Evolutionary conservation across 2,329 filamentous ascomycete species (phyloP).

Genomic region (Phoma sp.): DNA sequence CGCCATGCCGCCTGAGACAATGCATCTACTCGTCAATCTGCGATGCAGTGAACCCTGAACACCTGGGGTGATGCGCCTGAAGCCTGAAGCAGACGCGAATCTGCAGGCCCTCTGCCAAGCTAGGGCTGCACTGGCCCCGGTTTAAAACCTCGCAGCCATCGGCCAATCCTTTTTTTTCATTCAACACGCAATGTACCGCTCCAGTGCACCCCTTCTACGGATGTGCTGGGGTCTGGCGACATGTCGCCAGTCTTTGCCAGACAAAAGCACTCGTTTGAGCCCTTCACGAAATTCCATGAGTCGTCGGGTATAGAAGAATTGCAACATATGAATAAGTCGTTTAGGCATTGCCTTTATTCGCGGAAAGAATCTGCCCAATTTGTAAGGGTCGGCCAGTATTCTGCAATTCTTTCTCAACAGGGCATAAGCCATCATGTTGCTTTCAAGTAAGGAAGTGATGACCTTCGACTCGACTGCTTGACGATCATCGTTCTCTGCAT

Average conservation of each 20-base stretch:
- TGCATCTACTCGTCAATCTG: conserved; percentile 37
- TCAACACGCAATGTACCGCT: conserved; percentile 42
- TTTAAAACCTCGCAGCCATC: conserved; percentile 15
- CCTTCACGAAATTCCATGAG: conserved; percentile 40
- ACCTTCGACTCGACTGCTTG: background rate
- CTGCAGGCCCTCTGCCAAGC: conserved; percentile 20
- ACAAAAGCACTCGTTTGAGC: conserved; percentile 47
- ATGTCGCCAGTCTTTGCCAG: conserved; percentile 43
- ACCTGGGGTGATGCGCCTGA: conserved; percentile 14
- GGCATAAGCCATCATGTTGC: no score
- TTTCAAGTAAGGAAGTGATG: no score
- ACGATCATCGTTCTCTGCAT: background rate
- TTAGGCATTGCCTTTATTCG: background rate
- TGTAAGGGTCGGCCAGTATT: background rate
- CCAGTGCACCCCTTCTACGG: conserved; percentile 37
- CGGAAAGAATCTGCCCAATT: background rate
- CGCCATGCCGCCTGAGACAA: conserved; percentile 43
- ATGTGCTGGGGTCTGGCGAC: conserved; percentile 43
- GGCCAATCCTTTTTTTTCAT: conserved; percentile 19
- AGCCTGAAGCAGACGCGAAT: conserved; percentile 14
- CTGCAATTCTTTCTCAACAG: background rate
- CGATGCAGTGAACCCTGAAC: conserved; percentile 20
- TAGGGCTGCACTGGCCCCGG: conserved; percentile 13
- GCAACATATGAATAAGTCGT: conserved; percentile 27
- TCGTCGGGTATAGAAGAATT: conserved; percentile 42